Conservation (phyloP, 306 rosid species). For the Mimosa bimucronata region DNA sequence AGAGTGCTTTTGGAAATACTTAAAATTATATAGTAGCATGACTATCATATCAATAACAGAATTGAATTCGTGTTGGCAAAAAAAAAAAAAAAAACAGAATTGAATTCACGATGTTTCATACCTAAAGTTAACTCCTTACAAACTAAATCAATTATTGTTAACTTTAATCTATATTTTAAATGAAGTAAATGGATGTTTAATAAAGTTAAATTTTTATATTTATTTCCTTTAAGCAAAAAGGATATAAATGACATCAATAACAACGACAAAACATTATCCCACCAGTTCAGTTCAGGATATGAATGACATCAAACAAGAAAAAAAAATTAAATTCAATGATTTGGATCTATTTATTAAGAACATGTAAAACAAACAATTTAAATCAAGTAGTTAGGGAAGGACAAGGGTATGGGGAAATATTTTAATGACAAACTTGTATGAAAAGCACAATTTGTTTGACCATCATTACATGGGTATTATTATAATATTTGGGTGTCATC, state of each 20-base stretch:
- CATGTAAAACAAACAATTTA: background rate
- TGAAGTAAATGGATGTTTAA: background rate
- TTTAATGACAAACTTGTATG: slow-evolving; percentile 37
- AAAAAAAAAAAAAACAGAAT: too few relatives aligned
- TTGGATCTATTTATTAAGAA: background rate
- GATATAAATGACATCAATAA: background rate
- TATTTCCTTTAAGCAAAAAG: background rate
- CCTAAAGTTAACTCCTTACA: too few relatives aligned
- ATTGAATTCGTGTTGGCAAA: too few relatives aligned
- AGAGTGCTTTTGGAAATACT: too few relatives aligned
- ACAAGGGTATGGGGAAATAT: background rate
- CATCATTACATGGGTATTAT: slow-evolving; percentile 44
- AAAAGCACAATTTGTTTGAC: slow-evolving; percentile 58
- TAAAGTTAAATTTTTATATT: background rate
- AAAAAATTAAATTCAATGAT: background rate
- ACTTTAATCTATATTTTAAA: background rate
- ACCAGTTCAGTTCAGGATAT: too few relatives aligned
- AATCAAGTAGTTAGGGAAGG: background rate
- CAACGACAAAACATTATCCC: too few relatives aligned
- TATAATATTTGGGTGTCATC: slow-evolving; percentile 27
- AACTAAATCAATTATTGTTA: too few relatives aligned
- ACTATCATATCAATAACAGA: too few relatives aligned
- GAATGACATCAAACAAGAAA: too few relatives aligned
- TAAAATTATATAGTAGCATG: too few relatives aligned
- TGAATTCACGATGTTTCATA: too few relatives aligned